phyloP scores from a whole-genome alignment of 2,329 filamentous ascomycete genomes.

The Fusarium compactum region DNA sequence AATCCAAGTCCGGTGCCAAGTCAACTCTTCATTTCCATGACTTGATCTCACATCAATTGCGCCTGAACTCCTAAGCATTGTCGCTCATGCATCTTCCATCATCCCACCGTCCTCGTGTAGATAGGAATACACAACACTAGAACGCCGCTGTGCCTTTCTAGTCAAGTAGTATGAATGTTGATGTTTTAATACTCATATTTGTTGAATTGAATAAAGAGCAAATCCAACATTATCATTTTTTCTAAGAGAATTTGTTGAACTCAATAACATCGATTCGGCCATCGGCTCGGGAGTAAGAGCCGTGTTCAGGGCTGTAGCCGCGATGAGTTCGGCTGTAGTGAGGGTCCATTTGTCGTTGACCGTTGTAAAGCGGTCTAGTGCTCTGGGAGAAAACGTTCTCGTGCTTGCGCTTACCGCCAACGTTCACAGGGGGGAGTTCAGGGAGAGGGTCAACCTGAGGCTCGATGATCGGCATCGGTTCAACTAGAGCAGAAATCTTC shows the following conservation, averaged over 20 bases:
- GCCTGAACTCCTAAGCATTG: conserved; percentile 46
- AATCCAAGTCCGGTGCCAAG: conserved; percentile 15
- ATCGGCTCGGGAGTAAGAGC: conserved; percentile 53
- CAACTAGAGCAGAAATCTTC: conserved; percentile 53
- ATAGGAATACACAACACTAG: conserved; percentile 45
- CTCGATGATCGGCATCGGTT: conserved; percentile 53
- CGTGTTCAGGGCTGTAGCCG: conserved; percentile 46
- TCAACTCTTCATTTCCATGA: conserved; percentile 7
- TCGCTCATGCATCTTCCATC: conserved; percentile 38
- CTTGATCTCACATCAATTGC: conserved; percentile 24
- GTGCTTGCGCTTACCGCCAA: conserved; percentile 55
- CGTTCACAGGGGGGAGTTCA: conserved; percentile 43
- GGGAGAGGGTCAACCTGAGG: conserved; percentile 50
- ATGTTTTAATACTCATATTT: conserved; percentile 42
- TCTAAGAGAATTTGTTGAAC: conserved; percentile 46
- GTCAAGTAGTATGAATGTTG: conserved; percentile 12
- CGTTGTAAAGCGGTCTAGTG: conserved; percentile 52
- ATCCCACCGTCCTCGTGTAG: conserved; percentile 22
- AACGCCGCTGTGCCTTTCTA: conserved; percentile 39
- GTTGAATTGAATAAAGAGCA: conserved; percentile 48
- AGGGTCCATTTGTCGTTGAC: conserved; percentile 53
- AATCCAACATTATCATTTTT: neutral
- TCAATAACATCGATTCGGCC: conserved; percentile 49
- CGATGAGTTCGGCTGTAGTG: conserved; percentile 46
- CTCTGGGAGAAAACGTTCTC: conserved; percentile 52